These are phyloP conservation scores for Amaranthus tricolor DNA, from an alignment of 179 eudicot species.

Conservation along the genomic window DNA sequence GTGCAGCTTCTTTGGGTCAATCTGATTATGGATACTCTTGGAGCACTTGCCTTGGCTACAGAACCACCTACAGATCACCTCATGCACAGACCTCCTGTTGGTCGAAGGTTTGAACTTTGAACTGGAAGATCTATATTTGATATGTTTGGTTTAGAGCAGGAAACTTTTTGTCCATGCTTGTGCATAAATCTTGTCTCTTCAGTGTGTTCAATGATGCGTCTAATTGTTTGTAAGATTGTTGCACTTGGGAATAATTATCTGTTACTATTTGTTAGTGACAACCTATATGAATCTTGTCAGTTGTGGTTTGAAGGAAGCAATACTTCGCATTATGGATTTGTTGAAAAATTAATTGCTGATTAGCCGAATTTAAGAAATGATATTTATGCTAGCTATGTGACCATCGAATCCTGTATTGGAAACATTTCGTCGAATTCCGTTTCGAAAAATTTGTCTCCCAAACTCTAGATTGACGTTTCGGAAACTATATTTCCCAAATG, in stretches of 20 bases:
- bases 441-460: too few species aligned
- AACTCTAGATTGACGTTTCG: too few species aligned
- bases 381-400: too few species aligned
- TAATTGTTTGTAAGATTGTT: not conserved
- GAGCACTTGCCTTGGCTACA: slow-evolving; percentile 95
- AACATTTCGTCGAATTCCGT: too few species aligned
- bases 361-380: too few species aligned
- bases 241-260: too few species aligned
- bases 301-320: not conserved
- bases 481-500: too few species aligned
- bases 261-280: not conserved
- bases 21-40: slow-evolving; percentile 97
- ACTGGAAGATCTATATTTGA: slow-evolving; percentile 6
- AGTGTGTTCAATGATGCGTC: not conserved
- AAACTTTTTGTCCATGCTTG: not conserved
- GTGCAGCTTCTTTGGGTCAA: slow-evolving; percentile 92
- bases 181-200: not conserved
- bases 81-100: slow-evolving; percentile 84
- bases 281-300: not conserved
- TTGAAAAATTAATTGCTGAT: too few species aligned
- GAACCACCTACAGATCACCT: slow-evolving; percentile 96
- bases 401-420: too few species aligned
- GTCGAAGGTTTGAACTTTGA: slow-evolving; percentile 73
- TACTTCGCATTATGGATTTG: not conserved
- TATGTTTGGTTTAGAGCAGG: not conserved